Evolutionary conservation across 306 rosid genomes (phyloP).

Genomic region (Glycine latifolia): DNA sequence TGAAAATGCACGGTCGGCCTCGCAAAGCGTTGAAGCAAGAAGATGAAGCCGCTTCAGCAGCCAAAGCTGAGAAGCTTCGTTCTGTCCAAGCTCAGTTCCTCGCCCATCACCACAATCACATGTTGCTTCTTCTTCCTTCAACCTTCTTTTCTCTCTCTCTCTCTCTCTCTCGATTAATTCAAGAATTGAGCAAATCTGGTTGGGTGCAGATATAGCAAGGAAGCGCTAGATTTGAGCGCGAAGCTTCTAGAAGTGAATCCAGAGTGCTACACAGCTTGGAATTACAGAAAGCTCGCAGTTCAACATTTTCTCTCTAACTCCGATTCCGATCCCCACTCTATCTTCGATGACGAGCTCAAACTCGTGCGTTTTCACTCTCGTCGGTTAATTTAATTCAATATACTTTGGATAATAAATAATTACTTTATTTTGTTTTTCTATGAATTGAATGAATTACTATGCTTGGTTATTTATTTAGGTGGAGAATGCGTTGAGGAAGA

Average conservation of each 20-base stretch:
- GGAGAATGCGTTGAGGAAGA: slow-evolving; percentile 79
- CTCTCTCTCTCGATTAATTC: not conserved
- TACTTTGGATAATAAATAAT: not conserved
- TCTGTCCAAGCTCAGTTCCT: slow-evolving; percentile 75
- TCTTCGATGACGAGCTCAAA: slow-evolving; percentile 69
- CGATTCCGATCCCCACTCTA: slow-evolving; percentile 56
- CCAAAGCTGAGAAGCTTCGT: slow-evolving; percentile 72
- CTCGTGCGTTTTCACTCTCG: slow-evolving; percentile 55
- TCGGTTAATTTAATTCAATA: not conserved
- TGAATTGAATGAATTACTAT: not conserved
- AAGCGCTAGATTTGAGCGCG: slow-evolving; percentile 74
- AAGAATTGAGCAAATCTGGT: slow-evolving; percentile 11
- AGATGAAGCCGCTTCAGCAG: slow-evolving; percentile 66
- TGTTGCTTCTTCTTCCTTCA: slow-evolving; percentile 39
- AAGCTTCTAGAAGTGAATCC: slow-evolving; percentile 80
- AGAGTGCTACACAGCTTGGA: slow-evolving; percentile 91
- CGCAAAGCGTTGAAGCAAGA: slow-evolving; percentile 74
- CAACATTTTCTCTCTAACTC: slow-evolving; percentile 58
- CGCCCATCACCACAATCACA: slow-evolving; percentile 66
- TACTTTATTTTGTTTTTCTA: not conserved
- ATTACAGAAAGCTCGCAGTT: slow-evolving; percentile 81
- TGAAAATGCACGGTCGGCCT: slow-evolving; percentile 88
- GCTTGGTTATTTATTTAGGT: slow-evolving; percentile 36
- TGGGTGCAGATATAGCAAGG: slow-evolving; percentile 69
- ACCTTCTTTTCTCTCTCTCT: not conserved